phyloP scores from a whole-genome alignment of 257 asterid genomes.

The Solanum tarapatanum region DNA sequence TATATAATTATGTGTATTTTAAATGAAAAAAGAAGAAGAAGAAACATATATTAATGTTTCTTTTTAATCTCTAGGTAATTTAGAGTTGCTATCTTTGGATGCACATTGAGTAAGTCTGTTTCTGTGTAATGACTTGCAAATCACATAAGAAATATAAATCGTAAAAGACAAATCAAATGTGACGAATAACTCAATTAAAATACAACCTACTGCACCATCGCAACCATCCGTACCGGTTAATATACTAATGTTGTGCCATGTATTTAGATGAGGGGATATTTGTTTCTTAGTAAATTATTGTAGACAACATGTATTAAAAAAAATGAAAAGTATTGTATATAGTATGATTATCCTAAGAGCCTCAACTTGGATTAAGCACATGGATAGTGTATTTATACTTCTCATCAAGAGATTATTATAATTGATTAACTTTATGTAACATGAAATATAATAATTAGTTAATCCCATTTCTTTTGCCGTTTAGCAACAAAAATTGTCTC shows the following conservation, averaged over 20 bases:
- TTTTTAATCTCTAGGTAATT: too few species aligned
- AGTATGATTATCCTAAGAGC: neutral
- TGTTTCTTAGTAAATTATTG: neutral
- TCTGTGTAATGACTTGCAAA: neutral
- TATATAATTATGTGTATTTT: too few species aligned
- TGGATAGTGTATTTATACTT: neutral
- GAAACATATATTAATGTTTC: too few species aligned
- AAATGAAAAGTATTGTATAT: neutral
- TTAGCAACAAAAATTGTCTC: neutral
- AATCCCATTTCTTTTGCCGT: neutral
- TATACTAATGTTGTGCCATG: neutral
- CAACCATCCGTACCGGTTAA: neutral
- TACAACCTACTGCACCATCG: fast-evolving
- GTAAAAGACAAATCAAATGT: fast-evolving
- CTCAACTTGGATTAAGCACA: neutral
- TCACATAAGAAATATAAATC: too few species aligned
- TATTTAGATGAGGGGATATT: constrained; percentile 14
- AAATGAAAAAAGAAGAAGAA: too few species aligned
- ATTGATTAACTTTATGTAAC: neutral
- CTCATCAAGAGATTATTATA: neutral
- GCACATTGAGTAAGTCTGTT: too few species aligned
- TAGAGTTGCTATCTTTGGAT: too few species aligned
- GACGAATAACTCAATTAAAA: too few species aligned
- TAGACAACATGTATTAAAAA: neutral
- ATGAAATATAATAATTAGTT: neutral